Percentiles rank a stretch among this genome's conserved stretches.
These are phyloP conservation scores for Musa troglodytarum DNA, from an alignment of 176 grass and related monocot genomes.

Conservation along the genomic window DNA sequence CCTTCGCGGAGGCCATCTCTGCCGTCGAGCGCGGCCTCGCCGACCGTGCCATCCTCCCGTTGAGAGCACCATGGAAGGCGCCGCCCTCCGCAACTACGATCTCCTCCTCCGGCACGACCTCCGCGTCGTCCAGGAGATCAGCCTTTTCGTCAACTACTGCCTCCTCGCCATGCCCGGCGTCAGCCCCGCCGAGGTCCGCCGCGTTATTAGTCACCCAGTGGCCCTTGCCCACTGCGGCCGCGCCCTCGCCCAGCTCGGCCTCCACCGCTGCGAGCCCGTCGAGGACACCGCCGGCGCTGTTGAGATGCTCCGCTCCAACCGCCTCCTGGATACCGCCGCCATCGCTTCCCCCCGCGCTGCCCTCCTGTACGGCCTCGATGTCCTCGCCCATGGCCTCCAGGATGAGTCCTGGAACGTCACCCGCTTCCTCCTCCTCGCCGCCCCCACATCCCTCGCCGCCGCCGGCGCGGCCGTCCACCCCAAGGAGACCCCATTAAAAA, in stretches of 20 bases:
- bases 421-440: slow-evolving; percentile 69
- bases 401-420: slow-evolving; percentile 97
- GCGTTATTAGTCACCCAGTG: slow-evolving; percentile 96
- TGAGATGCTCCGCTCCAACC: slow-evolving; percentile 66
- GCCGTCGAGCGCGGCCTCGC: slow-evolving; percentile 58
- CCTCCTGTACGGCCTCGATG: slow-evolving; percentile 69
- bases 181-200: slow-evolving; percentile 58
- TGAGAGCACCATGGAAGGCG: slow-evolving; percentile 92
- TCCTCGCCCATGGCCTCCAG: slow-evolving; percentile 77
- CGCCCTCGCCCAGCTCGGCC: slow-evolving; percentile 63
- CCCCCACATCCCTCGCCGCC: slow-evolving; percentile 9
- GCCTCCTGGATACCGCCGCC: slow-evolving; percentile 75
- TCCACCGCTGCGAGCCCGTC: slow-evolving; percentile 55
- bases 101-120: slow-evolving; percentile 73
- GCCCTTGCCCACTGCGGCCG: slow-evolving; percentile 88
- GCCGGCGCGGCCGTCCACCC: not conserved
- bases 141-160: slow-evolving; percentile 95
- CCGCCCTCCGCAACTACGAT: slow-evolving; percentile 80
- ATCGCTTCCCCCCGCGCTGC: slow-evolving; percentile 79
- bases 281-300: slow-evolving; percentile 93
- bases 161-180: slow-evolving; percentile 95
- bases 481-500: slow-evolving; percentile 35
- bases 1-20: slow-evolving; percentile 59
- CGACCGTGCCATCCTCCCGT: slow-evolving; percentile 66
- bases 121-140: slow-evolving; percentile 78